Evolutionary conservation across 208 protist genomes (phyloP), one percentile per base, ranked within the genome.

Genomic region (Acanthamoeba triangularis): DNA sequence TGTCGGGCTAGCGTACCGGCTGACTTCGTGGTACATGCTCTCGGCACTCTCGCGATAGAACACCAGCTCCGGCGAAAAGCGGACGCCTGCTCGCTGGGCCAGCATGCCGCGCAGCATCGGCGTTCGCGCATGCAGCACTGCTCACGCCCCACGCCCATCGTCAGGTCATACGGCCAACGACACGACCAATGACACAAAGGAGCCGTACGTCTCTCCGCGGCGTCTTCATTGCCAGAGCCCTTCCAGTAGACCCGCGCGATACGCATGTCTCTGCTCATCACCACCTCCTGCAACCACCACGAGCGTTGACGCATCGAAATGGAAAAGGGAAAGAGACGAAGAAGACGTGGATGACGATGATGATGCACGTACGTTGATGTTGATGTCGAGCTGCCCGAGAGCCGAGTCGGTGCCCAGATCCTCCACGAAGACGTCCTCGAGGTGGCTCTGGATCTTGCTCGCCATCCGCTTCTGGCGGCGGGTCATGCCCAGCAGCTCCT

Each of bases 21-120:
- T 85, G 44, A 85, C 78, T 85, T 85, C 78, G 78, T 85, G 78
- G 78, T 85, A 85, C 16, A 59, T 52, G 78, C 78, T 85, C 78
- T 85, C 78, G 47, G 78, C 85, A 54, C 56, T 44, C 85, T 91
- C 85, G 85, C 85, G 85, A 33, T 65, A 74, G 85, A 91, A 91
- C 16, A 91, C 85, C 14, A 91, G 85, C 61, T 91, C 85, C 2
- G 85, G 85, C 49, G 61, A 13, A 20, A 56, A 65, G 56, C 61
- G 52, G 1, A 91, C 52, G 30, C 61, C 35, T 14, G 61, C 61
- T 37, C 61, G 85, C 14, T 72, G 56, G 11, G 85, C 85, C 56
- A 91, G 37, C 85, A 91, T 35, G 16, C 85, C 33, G 28, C 85
- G 52, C 61, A 91, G 30, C 61, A 23, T 30, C 35, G 85, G 0